phyloP scores from a whole-genome alignment of 306 rosid genomes.

The Fagus sylvatica region DNA sequence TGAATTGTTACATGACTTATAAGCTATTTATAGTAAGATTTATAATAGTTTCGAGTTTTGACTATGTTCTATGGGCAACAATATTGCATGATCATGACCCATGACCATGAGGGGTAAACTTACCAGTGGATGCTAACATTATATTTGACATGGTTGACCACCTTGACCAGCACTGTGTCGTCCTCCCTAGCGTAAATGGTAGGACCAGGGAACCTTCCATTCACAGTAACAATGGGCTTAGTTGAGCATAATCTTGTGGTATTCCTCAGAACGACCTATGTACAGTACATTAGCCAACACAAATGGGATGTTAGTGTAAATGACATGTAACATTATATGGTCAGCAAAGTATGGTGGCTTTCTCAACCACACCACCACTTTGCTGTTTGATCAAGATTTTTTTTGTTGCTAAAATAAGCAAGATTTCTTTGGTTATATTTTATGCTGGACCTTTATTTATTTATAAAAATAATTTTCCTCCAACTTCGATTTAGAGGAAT shows the following conservation, averaged over 20 bases:
- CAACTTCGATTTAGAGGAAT: too few relatives aligned
- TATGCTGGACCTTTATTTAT: too few relatives aligned
- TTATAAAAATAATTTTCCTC: too few relatives aligned
- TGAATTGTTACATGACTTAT: too few relatives aligned
- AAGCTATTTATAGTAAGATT: too few relatives aligned
- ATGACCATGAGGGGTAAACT: background rate
- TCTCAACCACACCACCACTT: background rate
- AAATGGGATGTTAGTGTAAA: background rate
- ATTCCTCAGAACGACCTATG: conserved; percentile 46
- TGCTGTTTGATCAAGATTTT: background rate
- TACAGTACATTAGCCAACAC: too few relatives aligned
- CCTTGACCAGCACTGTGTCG: conserved; percentile 54
- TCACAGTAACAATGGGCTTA: conserved; percentile 54
- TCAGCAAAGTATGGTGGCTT: background rate
- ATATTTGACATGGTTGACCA: conserved; percentile 76
- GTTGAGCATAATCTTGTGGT: conserved; percentile 48
- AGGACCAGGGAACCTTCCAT: conserved; percentile 57
- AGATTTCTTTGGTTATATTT: too few relatives aligned
- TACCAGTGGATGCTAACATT: conserved; percentile 89
- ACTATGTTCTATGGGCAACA: too few relatives aligned
- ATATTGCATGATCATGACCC: too few relatives aligned
- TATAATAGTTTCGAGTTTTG: too few relatives aligned
- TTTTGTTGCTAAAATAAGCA: too few relatives aligned
- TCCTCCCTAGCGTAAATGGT: conserved; percentile 54
- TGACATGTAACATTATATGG: too few relatives aligned